Conservation (phyloP, 1,284 basidiomycete species). For the Waitea zeae region DNA sequence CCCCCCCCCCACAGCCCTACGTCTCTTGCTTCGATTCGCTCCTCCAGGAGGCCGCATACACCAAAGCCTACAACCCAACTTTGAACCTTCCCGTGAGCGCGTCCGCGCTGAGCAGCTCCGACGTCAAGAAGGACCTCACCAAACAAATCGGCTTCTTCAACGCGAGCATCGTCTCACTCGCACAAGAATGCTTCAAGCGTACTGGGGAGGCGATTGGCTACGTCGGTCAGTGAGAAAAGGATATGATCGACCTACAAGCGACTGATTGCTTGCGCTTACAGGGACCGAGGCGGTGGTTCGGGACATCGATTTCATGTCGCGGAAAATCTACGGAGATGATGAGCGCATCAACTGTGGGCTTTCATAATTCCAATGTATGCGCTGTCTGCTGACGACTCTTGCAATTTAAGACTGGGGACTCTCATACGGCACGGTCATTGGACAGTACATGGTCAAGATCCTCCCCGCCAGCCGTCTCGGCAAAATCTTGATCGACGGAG, state of each 20-base stretch:
- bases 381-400: neutral
- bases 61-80: neutral
- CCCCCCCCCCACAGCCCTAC: neutral
- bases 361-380: too few relatives aligned
- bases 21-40: conserved; percentile 1
- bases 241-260: neutral
- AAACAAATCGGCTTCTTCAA: neutral
- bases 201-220: neutral
- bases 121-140: neutral
- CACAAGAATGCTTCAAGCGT: neutral
- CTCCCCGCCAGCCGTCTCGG: conserved; percentile 1
- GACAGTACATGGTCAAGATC: conserved; percentile 2
- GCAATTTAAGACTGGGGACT: conserved; percentile 1
- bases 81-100: conserved; percentile 1
- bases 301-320: conserved; percentile 1
- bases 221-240: neutral
- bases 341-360: conserved; percentile 1
- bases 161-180: neutral
- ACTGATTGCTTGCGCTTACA: neutral
- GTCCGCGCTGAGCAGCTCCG: too few relatives aligned
- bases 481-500: conserved; percentile 2
- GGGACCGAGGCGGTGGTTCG: conserved; percentile 1
- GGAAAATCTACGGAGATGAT: conserved; percentile 1
- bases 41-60: conserved; percentile 1
- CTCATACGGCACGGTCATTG: conserved; percentile 2